These are phyloP conservation scores for Plasmodium reichenowi DNA, from an alignment of 169 alveolate genomes.

Conservation along the genomic window DNA sequence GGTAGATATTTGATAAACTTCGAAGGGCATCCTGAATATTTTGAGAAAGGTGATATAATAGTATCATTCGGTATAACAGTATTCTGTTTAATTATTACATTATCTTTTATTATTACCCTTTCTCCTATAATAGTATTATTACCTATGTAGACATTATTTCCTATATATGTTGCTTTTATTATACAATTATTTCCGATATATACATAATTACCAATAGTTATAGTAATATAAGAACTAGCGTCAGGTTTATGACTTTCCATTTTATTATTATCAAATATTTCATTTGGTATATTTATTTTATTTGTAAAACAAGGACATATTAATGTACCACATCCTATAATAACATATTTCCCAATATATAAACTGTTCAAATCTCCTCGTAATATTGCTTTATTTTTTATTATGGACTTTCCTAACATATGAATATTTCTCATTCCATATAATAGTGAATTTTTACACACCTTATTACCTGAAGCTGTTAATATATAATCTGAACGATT, in stretches of 20 bases:
- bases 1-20: slow-evolving; percentile 83
- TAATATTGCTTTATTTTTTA: slow-evolving; percentile 83
- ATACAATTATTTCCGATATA: slow-evolving; percentile 87
- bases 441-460: slow-evolving; percentile 49
- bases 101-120: slow-evolving; percentile 85
- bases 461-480: slow-evolving; percentile 76
- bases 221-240: slow-evolving; percentile 72
- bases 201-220: slow-evolving; percentile 87
- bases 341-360: slow-evolving; percentile 84
- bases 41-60: slow-evolving; percentile 87
- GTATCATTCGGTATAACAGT: slow-evolving; percentile 88
- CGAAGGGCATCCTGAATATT: slow-evolving; percentile 91
- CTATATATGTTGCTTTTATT: slow-evolving; percentile 87
- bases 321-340: slow-evolving; percentile 85
- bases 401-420: slow-evolving; percentile 86
- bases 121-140: slow-evolving; percentile 89
- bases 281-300: neutral
- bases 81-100: slow-evolving; percentile 86
- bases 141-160: slow-evolving; percentile 89
- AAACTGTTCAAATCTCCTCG: slow-evolving; percentile 89
- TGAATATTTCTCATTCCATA: slow-evolving; percentile 86
- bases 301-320: slow-evolving; percentile 86
- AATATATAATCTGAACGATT: slow-evolving; percentile 45
- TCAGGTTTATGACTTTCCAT: slow-evolving; percentile 33
- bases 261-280: slow-evolving; percentile 7